Evolutionary conservation across 2,329 filamentous ascomycete species (phyloP), one percentile per base, ranked within the genome.

Genomic region (Trichoderma breve): DNA sequence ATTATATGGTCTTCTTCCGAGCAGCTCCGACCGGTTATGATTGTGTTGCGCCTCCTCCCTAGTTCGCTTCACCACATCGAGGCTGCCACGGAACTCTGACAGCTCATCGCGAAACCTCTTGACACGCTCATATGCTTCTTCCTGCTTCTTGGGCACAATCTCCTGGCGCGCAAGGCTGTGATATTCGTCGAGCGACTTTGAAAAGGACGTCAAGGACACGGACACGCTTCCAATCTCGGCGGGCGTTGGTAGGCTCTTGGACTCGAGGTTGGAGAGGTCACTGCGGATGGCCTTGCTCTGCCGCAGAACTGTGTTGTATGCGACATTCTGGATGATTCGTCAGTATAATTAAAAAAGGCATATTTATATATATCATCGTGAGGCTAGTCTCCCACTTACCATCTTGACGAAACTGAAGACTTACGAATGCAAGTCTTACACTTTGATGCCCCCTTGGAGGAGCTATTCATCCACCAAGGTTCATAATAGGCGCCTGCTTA

Each of bases 141-240:
- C 92, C 76, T 97, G 93, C 83, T 98, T 99, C 73, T 93, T 92
- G 5, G 92, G 88, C 71, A 97, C 95, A 36, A 97, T 89, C 82
- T 99, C 96, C 77, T 95, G 93, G 75, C 93, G 93, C 1, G 95
- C 92, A 34, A 97, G 89, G 70, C 88, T 88, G 78, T 92, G 90
- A 85, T 99, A 99, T 80, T 98, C 95, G 83, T 98, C 95, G 75
- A 99, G 87, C 1, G 94, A 97, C 73, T 96, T 93, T 61, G 92
- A 89, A 81, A 99, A 94, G 73, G 94, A 83, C 57, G 92, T 90
- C 34, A 97, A 84, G 15, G 93, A 93, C 24, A 90, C 91, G n/a
- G 92, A 91, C 74, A 94, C 89, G 81, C 94, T 92, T 79, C 92
- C 91, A 81, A 86, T 79, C 73, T 81, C 76, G 75, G 81, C 80